Base-by-base conservation (phyloP, 345 rosid species). In the Iberis pinnata region DNA sequence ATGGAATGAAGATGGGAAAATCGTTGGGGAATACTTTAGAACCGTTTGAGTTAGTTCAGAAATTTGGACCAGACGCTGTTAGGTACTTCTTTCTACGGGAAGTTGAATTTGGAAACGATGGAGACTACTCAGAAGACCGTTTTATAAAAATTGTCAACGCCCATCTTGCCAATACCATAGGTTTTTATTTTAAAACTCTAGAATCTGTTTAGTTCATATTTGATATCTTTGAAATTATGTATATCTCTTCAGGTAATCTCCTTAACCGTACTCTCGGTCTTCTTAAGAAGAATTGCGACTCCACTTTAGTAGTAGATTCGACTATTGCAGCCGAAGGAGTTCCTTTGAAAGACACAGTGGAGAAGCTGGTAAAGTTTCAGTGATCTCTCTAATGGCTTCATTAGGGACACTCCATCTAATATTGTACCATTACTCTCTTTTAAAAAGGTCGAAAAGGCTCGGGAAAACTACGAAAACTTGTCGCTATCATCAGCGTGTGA, bases 1-100 rank as follows among this genome's bases (percentile, higher is more conserved):
- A 89, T 64, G 98, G 96, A 52, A 68, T 82, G 94, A 86, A 89
- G 87, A 89, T 89, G 98, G 97, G 98, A 39, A 89, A 89, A 67
- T 86, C 98, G 2, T 70, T 89, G 27, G 98, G 98, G 26, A 89
- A 89, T 45, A 86, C 98, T 9, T 61, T 84, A 47, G 98, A 89
- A 60, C 98, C 98, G 11, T 79, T 76, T 53, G 83, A 86, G 45
- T 54, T 89, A 75, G 87, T 86, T 73, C 69, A 64, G 31, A 89
- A 65, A 68, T 89, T 89, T 69, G 98, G 97, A 16, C 48, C 85
- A 53, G 96, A 86, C 46, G 98, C 98, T 3, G 89, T 89, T 43
- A 77, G 98, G 70, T 89, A 89, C 70, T 89, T 89, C 81, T 82
- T 86, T 71, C 75, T 86, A 43, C 79, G 81, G 37, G 89, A 89